These are phyloP conservation scores for Kodamaea derodonti DNA, from an alignment of 1,139 yeast species.

Conservation along the genomic window DNA sequence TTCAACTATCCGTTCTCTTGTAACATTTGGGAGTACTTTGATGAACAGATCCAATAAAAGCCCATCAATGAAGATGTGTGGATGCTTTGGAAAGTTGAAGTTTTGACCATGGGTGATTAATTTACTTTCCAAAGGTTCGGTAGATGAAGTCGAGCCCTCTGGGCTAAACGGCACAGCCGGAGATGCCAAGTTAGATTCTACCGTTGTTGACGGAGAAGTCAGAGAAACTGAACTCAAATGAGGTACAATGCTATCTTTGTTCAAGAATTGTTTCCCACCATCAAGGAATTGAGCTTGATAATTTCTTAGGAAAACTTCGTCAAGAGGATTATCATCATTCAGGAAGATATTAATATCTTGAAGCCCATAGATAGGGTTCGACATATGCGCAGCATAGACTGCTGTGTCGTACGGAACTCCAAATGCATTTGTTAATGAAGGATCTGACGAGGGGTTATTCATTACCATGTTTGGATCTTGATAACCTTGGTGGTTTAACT, in stretches of 20 bases:
- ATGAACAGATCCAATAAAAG: conserved; percentile 17
- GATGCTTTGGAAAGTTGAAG: conserved; percentile 23
- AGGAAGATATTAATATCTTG: conserved; percentile 35
- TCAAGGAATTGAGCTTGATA: conserved; percentile 6
- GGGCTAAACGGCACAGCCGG: conserved; percentile 22
- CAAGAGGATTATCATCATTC: conserved; percentile 38
- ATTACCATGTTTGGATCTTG: neutral
- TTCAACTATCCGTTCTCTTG: conserved; percentile 17
- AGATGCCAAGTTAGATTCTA: conserved; percentile 26
- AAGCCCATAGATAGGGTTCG: conserved; percentile 13
- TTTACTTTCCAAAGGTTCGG: conserved; percentile 14
- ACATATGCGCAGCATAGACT: conserved; percentile 1
- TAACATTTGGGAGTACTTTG: conserved; percentile 16
- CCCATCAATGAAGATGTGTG: conserved; percentile 28
- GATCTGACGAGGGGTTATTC: neutral
- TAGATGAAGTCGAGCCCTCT: conserved; percentile 7
- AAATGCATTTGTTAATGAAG: neutral
- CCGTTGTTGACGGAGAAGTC: conserved; percentile 35
- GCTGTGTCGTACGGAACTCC: neutral
- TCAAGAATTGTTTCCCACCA: conserved; percentile 2
- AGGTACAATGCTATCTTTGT: neutral
- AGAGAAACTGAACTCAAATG: conserved; percentile 14
- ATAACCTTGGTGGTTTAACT: neutral
- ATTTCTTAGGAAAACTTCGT: conserved; percentile 26
- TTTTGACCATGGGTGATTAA: conserved; percentile 16